These are phyloP conservation scores for Hydnomerulius pinastri DNA, from an alignment of 768 basidiomycete genomes.

Conservation along the genomic window DNA sequence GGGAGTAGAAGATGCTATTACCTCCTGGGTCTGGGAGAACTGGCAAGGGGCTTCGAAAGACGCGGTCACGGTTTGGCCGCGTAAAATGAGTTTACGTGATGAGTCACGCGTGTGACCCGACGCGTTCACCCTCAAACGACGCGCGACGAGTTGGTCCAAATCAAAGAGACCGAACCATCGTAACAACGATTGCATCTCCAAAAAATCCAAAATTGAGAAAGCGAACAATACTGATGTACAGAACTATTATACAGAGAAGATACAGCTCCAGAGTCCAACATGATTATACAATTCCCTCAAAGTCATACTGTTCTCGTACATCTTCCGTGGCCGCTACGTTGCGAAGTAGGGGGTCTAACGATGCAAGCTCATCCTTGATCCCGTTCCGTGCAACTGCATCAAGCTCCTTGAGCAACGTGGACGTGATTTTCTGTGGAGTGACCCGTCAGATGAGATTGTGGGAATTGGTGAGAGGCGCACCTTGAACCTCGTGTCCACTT, in stretches of 20 bases:
- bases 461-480: too few species aligned
- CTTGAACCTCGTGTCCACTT: constrained; percentile 85
- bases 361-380: constrained; percentile 82
- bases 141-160: too few species aligned
- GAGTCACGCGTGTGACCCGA: constrained; percentile 24
- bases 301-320: constrained; percentile 43
- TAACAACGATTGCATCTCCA: background rate
- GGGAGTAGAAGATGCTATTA: too few species aligned
- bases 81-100: too few species aligned
- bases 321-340: constrained; percentile 49
- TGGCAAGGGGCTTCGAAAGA: background rate
- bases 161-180: too few species aligned
- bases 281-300: constrained; percentile 40
- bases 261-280: constrained; percentile 16
- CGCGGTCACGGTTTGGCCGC: constrained; percentile 13
- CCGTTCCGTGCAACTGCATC: constrained; percentile 78
- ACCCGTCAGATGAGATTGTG: background rate
- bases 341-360: constrained; percentile 75
- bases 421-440: constrained; percentile 76
- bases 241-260: constrained; percentile 22
- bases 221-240: constrained; percentile 9
- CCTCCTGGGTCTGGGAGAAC: background rate
- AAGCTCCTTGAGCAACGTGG: constrained; percentile 76
- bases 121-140: constrained; percentile 14
- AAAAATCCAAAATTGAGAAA: background rate